Evolutionary conservation across 805 yeast species (phyloP).

Genomic region (Metschnikowia drakensbergensis): DNA sequence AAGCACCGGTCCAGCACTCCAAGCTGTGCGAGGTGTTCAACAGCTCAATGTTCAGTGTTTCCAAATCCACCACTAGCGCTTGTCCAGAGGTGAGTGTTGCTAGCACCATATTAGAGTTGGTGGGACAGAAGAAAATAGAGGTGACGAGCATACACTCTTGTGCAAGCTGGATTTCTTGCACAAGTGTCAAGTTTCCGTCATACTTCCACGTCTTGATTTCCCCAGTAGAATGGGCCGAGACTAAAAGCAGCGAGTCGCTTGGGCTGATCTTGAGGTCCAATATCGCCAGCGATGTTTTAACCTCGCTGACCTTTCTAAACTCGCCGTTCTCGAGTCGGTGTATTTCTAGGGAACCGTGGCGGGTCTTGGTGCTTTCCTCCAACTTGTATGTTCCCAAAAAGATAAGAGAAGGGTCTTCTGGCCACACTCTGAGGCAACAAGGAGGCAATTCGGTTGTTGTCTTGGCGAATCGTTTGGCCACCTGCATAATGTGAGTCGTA

Average conservation of each 20-base stretch:
- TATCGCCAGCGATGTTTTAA: constrained; percentile 56
- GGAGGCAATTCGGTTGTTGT: constrained; percentile 67
- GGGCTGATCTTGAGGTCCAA: constrained; percentile 74
- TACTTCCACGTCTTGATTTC: constrained; percentile 58
- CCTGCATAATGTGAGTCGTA: constrained; percentile 3
- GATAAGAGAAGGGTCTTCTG: constrained; percentile 43
- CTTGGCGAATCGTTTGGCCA: constrained; percentile 9
- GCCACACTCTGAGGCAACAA: constrained; percentile 67
- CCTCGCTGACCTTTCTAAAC: constrained; percentile 11
- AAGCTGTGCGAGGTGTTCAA: constrained; percentile 52
- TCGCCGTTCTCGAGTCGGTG: constrained; percentile 26
- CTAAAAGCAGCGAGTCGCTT: constrained; percentile 43
- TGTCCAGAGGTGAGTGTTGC: constrained; percentile 71
- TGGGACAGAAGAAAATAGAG: constrained; percentile 56
- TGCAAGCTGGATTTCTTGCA: constrained; percentile 38
- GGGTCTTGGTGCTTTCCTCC: constrained; percentile 47
- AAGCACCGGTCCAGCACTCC: constrained; percentile 88
- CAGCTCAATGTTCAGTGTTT: constrained; percentile 12
- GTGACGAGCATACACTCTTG: constrained; percentile 55
- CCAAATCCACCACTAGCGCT: constrained; percentile 40
- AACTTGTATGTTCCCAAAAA: constrained; percentile 80
- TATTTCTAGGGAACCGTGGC: constrained; percentile 61
- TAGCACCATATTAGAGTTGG: constrained; percentile 32
- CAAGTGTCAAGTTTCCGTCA: constrained; percentile 17
- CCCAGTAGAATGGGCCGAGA: constrained; percentile 81